Evolutionary conservation across 148 eudicot species (phyloP).

Genomic region (Cornus florida): DNA sequence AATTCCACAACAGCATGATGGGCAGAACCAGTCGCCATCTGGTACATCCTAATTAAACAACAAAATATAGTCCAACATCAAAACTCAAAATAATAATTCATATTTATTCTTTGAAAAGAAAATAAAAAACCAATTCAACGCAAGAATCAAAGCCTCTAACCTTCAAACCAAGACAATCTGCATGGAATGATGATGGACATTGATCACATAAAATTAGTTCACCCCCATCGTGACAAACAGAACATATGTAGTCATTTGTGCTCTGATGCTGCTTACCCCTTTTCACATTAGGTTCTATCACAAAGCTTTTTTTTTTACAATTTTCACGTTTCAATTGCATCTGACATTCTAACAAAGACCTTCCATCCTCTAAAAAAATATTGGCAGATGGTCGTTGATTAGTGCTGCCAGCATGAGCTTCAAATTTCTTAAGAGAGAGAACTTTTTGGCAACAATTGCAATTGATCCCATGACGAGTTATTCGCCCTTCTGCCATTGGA

Average conservation of each 20-base stretch:
- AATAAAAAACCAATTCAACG: neutral
- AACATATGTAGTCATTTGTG: slow-evolving; percentile 74
- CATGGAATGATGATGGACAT: slow-evolving; percentile 91
- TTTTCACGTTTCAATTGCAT: slow-evolving; percentile 40
- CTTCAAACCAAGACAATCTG: slow-evolving; percentile 70
- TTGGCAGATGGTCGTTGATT: slow-evolving; percentile 57
- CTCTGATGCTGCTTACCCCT: slow-evolving; percentile 23
- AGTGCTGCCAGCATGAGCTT: slow-evolving; percentile 73
- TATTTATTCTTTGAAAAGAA: neutral
- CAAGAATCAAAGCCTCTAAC: slow-evolving; percentile 31
- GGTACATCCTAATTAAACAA: slow-evolving; percentile 60
- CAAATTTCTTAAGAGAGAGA: slow-evolving; percentile 60
- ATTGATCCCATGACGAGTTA: slow-evolving; percentile 69
- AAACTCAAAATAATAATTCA: neutral
- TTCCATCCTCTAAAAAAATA: slow-evolving; percentile 74
- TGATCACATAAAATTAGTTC: slow-evolving; percentile 72
- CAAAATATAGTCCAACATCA: slow-evolving; percentile 13
- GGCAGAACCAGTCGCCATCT: slow-evolving; percentile 95
- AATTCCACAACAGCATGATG: slow-evolving; percentile 82
- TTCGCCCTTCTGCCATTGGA: slow-evolving; percentile 48
- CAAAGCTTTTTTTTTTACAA: slow-evolving; percentile 6
- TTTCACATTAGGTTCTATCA: slow-evolving; percentile 21
- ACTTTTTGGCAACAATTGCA: slow-evolving; percentile 67
- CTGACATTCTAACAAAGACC: slow-evolving; percentile 77
- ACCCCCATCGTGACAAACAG: slow-evolving; percentile 84